Evolutionary conservation across 2,329 filamentous ascomycete species (phyloP), one percentile per base, ranked within the genome.

Genomic region (Phialocephala sp.): DNA sequence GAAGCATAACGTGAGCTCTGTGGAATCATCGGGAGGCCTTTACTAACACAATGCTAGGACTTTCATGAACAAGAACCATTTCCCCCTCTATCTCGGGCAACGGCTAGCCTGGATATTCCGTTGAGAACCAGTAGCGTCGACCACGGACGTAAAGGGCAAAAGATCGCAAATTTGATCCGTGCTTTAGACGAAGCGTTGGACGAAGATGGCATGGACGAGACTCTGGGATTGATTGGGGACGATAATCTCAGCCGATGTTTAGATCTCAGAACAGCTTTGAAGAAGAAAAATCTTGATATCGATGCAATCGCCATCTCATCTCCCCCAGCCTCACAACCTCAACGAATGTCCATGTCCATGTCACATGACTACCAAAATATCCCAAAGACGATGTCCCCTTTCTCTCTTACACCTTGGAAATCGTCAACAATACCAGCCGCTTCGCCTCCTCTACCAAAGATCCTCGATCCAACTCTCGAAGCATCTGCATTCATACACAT

Each of bases 401-500:
- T 65, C 22, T 69, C 68, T 41, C 74, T 82, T 52, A 82, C 79
- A 61, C 81, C 80, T 64, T 90, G 83, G 84, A 82, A 76, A n/a
- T 79, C 76, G 37, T 77, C 81, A 63, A 82, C 84, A 41, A 83
- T 89, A 45, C 77, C 82, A 3, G 69, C 73, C 18, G 67, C 77
- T 1, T 74, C 86, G 1, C 89, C 89, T 2, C 81, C 84, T 1
- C 78, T 93, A 1, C 91, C 91, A 2, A 75, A 79, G 11, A 85
- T 93, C 59, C 73, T 82, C 6, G 84, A 93, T 68, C 79, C 83
- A 0, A 77, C 80, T 24, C 81, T 94, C 20, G 86, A 89, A 71
- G 80, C 79, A 32, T 84, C 87, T 18, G 86, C 88, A 12, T 90
- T 94, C 72, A 92, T 85, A 0, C 92, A 94, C 72, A 80, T 56